Base-by-base conservation (phyloP, 441 rosid genomes). In the Aleurites moluccanus region DNA sequence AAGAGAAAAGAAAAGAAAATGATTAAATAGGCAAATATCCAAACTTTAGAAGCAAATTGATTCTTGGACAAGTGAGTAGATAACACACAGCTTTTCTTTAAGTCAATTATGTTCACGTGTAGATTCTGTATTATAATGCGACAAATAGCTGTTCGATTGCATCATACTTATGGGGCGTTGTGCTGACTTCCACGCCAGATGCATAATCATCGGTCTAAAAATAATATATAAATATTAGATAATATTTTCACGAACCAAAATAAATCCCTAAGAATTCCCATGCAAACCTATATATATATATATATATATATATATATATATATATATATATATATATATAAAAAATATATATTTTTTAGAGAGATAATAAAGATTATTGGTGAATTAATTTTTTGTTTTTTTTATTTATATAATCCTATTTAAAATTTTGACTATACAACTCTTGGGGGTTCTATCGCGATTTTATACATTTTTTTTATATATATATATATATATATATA, bases 111-210 rank as follows among this genome's bases (percentile, higher is more conserved):
- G 63, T 64, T 76, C 80, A 72, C 81, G 73, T 80, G 80, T 55
- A 67, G 55, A 2, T 72, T 65, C 64, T 70, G 33, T 25, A 55
- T 67, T 30, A 42, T 45, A 59, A 50, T 45, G 60, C 74, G 80
- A 77, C 82, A 79, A 75, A 72, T 27, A 50, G 69, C 64, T 49
- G 76, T 73, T 75, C 44, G 52, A 69, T 56, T 64, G 38, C 57
- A 78, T 75, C 66, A 66, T 81, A 3, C 14, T n/a, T 11, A 16
- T 21, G 16, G 64, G 4, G 11, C 10, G 21, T 21, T 28, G 40
- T 25, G 77, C 77, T 80, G 81, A 73, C 30, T 73, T 76, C 75
- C 80, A 83, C 81, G 81, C 79, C 79, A 75, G 65, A 67, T 72
- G 33, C 80, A 74, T 67, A 35, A 73, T 70, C 30, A 21, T 69